A percentile compares a stretch with the other conserved stretches of the same genome.
These are phyloP conservation scores for Wickerhamiella azyma DNA, from an alignment of 805 yeast genomes.

Conservation along the genomic window DNA sequence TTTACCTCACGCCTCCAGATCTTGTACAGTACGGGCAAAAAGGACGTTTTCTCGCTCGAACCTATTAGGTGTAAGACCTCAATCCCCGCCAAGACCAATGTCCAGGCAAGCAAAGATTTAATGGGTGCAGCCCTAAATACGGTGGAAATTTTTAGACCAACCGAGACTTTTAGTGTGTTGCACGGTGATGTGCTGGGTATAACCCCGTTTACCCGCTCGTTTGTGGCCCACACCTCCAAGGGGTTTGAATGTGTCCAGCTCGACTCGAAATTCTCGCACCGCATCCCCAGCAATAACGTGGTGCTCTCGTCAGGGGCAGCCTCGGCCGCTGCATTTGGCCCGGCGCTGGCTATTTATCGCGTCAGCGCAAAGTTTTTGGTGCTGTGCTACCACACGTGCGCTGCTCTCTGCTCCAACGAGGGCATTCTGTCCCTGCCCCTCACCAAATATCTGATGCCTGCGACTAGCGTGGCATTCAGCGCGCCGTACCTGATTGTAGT, in stretches of 20 bases:
- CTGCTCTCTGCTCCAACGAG: slow-evolving; percentile 46
- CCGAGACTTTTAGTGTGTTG: neutral
- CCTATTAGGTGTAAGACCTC: slow-evolving; percentile 31
- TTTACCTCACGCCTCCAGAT: slow-evolving; percentile 31
- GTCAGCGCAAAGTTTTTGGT: slow-evolving; percentile 41
- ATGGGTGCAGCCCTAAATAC: neutral
- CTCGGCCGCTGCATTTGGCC: slow-evolving; percentile 21
- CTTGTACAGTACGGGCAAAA: slow-evolving; percentile 40
- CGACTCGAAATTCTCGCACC: slow-evolving; percentile 30
- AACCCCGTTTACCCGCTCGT: slow-evolving; percentile 49
- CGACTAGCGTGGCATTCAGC: slow-evolving; percentile 25
- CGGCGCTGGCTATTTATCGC: slow-evolving; percentile 36
- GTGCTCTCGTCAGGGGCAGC: neutral
- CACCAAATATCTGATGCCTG: slow-evolving; percentile 29
- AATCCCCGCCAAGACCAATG: slow-evolving; percentile 7
- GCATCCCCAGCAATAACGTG: slow-evolving; percentile 26
- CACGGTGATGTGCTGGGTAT: slow-evolving; percentile 45
- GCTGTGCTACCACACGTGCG: slow-evolving; percentile 57
- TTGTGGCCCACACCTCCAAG: slow-evolving; percentile 51
- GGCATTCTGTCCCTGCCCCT: slow-evolving; percentile 30
- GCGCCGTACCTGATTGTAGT: slow-evolving; percentile 38
- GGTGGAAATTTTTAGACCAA: slow-evolving; percentile 28
- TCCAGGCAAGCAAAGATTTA: neutral
- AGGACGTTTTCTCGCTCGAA: slow-evolving; percentile 50
- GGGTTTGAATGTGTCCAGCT: slow-evolving; percentile 56